Percentiles rank a stretch among this genome's conserved stretches.
Conservation (phyloP, 306 rosid species). For the Senna tora region DNA sequence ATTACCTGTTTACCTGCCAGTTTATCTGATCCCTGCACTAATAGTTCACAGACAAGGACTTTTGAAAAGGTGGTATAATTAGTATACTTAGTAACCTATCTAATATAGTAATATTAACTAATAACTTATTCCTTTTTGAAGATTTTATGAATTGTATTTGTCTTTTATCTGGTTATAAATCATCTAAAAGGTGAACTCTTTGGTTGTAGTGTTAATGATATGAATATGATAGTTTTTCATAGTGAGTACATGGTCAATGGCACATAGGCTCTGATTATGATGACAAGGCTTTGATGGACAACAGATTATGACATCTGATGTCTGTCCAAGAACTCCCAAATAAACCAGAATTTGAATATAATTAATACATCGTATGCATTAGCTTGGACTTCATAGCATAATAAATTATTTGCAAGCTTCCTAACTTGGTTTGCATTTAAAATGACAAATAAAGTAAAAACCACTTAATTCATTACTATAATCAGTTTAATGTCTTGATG, state of each 20-base stretch:
- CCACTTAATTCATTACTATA: neutral
- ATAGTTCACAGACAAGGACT: slow-evolving; percentile 90
- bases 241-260: slow-evolving; percentile 11
- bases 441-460: neutral
- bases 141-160: slow-evolving; percentile 1
- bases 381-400: neutral
- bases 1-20: slow-evolving; percentile 92
- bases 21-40: slow-evolving; percentile 90
- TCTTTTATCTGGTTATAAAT: slow-evolving; percentile 3
- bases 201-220: slow-evolving; percentile 14
- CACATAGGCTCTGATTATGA: slow-evolving; percentile 25
- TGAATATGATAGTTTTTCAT: slow-evolving; percentile 13
- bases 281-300: slow-evolving; percentile 23
- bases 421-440: neutral
- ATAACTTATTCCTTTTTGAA: slow-evolving; percentile 2
- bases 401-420: slow-evolving; percentile 1
- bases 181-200: neutral
- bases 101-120: neutral
- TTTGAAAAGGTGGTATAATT: slow-evolving; percentile 65
- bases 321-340: slow-evolving; percentile 23
- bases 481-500: neutral
- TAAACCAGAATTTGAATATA: slow-evolving; percentile 23
- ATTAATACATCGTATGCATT: neutral
- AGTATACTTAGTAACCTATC: slow-evolving; percentile 22
- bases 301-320: slow-evolving; percentile 33